Conservation (phyloP, 768 basidiomycete genomes). For the Lentinula aciculospora region DNA sequence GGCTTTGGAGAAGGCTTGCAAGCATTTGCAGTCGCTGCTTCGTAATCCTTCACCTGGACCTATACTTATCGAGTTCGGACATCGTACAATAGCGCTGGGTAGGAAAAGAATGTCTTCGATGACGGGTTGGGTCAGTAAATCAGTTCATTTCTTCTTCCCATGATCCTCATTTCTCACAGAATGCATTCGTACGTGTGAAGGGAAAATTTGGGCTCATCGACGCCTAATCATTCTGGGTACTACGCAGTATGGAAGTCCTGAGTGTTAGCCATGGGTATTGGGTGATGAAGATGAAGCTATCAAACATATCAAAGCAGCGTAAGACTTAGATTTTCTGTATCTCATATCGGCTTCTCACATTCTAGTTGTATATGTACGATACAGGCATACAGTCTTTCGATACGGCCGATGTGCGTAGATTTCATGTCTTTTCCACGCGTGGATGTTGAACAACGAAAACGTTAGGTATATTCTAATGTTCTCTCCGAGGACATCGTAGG, state of each 20-base stretch:
- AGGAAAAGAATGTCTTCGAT: constrained; percentile 24
- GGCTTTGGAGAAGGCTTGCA: constrained; percentile 22
- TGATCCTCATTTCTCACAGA: constrained; percentile 13
- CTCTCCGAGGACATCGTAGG: constrained; percentile 42
- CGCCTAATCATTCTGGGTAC: constrained; percentile 22
- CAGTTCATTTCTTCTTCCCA: neutral
- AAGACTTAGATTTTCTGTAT: neutral
- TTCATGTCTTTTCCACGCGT: neutral
- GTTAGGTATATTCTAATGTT: constrained; percentile 35
- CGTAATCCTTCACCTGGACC: constrained; percentile 18
- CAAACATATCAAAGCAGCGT: constrained; percentile 28
- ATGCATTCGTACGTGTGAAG: constrained; percentile 28
- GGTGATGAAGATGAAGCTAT: constrained; percentile 28
- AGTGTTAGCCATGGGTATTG: constrained; percentile 34
- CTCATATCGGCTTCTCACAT: neutral
- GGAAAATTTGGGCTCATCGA: constrained; percentile 30
- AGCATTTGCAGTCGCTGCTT: constrained; percentile 16
- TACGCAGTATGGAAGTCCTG: constrained; percentile 18
- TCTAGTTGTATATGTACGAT: constrained; percentile 12
- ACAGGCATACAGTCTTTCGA: constrained; percentile 26
- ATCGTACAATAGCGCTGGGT: constrained; percentile 27
- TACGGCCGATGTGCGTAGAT: constrained; percentile 15
- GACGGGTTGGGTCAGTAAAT: constrained; percentile 26
- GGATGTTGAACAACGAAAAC: constrained; percentile 20
- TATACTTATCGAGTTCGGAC: constrained; percentile 26